These are phyloP conservation scores for Ophiognomonia clavigignenti-juglandacearum DNA, from an alignment of 2,329 filamentous ascomycete species.

Conservation along the genomic window DNA sequence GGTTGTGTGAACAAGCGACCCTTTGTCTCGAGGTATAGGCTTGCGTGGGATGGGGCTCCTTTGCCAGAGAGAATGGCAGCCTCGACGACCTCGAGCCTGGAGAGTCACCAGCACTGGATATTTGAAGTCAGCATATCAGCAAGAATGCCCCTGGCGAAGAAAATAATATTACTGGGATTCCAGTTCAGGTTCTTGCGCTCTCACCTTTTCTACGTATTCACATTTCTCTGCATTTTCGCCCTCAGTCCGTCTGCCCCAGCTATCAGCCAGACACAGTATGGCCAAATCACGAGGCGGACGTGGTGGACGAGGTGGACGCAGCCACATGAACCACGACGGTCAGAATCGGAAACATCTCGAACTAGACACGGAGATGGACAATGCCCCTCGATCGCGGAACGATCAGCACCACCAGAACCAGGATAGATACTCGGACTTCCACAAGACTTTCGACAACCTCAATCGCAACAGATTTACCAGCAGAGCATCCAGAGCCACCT, in stretches of 20 bases:
- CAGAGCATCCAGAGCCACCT: neutral
- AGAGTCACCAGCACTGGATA: too few relatives aligned
- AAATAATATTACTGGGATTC: too few relatives aligned
- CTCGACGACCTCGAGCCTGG: too few relatives aligned
- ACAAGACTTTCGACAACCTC: neutral
- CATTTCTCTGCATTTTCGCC: too few relatives aligned
- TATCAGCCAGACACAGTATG: neutral
- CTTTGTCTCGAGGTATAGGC: neutral
- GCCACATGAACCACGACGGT: neutral
- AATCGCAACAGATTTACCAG: constrained; percentile 1
- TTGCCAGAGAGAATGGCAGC: too few relatives aligned
- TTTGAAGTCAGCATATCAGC: too few relatives aligned
- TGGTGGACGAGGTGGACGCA: neutral
- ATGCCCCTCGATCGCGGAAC: neutral
- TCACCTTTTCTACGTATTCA: too few relatives aligned
- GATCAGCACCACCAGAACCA: neutral
- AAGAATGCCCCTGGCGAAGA: too few relatives aligned
- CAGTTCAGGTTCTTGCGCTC: too few relatives aligned
- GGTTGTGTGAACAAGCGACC: neutral
- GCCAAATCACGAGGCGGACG: neutral
- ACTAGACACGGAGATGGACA: neutral
- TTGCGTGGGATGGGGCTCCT: too few relatives aligned
- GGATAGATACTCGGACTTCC: neutral
- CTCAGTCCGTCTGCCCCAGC: too few relatives aligned
- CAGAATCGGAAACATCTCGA: neutral